Conservation (phyloP, 1,139 yeast species). For the Scheffersomyces cryptocercus region DNA sequence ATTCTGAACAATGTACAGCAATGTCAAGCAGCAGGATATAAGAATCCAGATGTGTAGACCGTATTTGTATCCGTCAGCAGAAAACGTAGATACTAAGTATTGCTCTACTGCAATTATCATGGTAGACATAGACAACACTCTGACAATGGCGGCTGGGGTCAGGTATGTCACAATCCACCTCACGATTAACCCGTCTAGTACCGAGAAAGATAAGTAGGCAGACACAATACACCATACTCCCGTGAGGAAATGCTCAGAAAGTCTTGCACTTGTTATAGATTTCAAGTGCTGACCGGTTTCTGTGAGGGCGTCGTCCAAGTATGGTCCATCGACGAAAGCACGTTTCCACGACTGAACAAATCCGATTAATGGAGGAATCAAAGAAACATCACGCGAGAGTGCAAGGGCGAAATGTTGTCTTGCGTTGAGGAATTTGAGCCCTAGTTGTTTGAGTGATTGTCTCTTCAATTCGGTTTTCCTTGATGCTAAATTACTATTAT, state of each 20-base stretch:
- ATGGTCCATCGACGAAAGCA: slow-evolving; percentile 31
- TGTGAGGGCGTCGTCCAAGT: slow-evolving; percentile 21
- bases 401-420: slow-evolving; percentile 77
- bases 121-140: slow-evolving; percentile 81
- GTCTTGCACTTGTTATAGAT: slow-evolving; percentile 54
- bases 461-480: slow-evolving; percentile 7
- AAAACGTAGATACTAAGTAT: slow-evolving; percentile 60
- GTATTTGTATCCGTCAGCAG: slow-evolving; percentile 53
- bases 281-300: slow-evolving; percentile 10
- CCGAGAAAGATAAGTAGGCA: slow-evolving; percentile 79
- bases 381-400: slow-evolving; percentile 69
- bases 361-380: slow-evolving; percentile 63
- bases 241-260: slow-evolving; percentile 70
- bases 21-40: slow-evolving; percentile 80
- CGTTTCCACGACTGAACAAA: slow-evolving; percentile 56
- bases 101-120: slow-evolving; percentile 71
- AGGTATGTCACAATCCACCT: slow-evolving; percentile 93
- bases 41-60: slow-evolving; percentile 90
- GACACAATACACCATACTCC: slow-evolving; percentile 86
- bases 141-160: slow-evolving; percentile 80
- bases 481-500: not conserved
- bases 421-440: slow-evolving; percentile 68
- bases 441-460: slow-evolving; percentile 52
- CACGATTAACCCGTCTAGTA: slow-evolving; percentile 85
- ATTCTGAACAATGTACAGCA: slow-evolving; percentile 82